phyloP scores from a whole-genome alignment of 345 rosid species.

The Theobroma cacao region DNA sequence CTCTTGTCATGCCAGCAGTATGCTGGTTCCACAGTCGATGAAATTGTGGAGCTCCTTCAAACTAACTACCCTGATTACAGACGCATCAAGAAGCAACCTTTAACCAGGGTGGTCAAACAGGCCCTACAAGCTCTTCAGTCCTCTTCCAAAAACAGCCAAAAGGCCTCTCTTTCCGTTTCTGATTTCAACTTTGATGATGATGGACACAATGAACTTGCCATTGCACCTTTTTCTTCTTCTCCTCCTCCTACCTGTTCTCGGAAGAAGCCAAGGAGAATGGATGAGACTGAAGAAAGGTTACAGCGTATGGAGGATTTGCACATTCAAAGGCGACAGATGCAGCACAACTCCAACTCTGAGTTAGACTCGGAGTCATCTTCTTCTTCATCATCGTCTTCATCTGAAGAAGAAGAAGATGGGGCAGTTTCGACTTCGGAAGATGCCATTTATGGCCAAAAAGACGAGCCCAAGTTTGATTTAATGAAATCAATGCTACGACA shows the following conservation, averaged over 20 bases:
- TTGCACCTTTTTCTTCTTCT: not conserved
- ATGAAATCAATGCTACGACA: slow-evolving; percentile 52
- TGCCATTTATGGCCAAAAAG: slow-evolving; percentile 42
- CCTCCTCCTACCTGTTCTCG: not conserved
- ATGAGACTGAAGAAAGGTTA: slow-evolving; percentile 46
- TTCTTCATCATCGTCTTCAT: slow-evolving; percentile 23
- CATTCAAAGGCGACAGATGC: slow-evolving; percentile 22
- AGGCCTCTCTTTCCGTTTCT: not conserved
- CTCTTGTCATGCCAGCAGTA: slow-evolving; percentile 37
- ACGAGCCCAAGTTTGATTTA: slow-evolving; percentile 61
- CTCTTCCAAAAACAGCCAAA: slow-evolving; percentile 12
- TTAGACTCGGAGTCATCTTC: slow-evolving; percentile 19
- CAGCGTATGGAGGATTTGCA: slow-evolving; percentile 43
- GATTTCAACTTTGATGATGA: slow-evolving; percentile 13
- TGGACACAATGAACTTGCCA: slow-evolving; percentile 26
- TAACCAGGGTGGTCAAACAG: slow-evolving; percentile 38
- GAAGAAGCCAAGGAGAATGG: slow-evolving; percentile 37
- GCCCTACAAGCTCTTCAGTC: slow-evolving; percentile 3
- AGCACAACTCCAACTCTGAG: slow-evolving; percentile 13
- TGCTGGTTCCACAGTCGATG: slow-evolving; percentile 42
- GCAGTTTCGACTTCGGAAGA: slow-evolving; percentile 63
- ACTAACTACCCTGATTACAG: slow-evolving; percentile 38
- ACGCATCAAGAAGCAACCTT: slow-evolving; percentile 36
- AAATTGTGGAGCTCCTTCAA: slow-evolving; percentile 56
- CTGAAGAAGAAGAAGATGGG: slow-evolving; percentile 30